Percentiles rank a stretch among this genome's conserved stretches.
Conservation (phyloP, 768 basidiomycete species). For the Mycena capillaripes region DNA sequence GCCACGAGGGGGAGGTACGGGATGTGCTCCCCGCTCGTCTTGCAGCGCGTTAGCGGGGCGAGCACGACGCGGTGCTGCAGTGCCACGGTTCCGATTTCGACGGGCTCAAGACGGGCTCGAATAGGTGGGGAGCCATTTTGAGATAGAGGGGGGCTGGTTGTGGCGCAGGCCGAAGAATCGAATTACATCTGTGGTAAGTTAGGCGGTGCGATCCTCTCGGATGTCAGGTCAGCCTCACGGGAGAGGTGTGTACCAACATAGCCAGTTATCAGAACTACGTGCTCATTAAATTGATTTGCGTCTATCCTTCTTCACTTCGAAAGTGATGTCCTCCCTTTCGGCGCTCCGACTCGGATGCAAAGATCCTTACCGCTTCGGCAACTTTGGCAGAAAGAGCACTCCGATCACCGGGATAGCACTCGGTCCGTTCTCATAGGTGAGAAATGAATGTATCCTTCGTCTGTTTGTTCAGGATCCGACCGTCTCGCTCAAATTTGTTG, state of each 20-base stretch:
- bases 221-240: conserved; percentile 11
- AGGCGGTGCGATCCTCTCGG: conserved; percentile 18
- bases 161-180: conserved; percentile 20
- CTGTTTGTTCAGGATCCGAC: conserved; percentile 12
- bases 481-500: conserved; percentile 26
- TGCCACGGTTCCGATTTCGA: conserved; percentile 19
- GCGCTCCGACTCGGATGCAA: conserved; percentile 11
- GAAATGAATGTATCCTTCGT: background rate
- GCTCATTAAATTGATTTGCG: background rate
- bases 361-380: conserved; percentile 17
- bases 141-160: conserved; percentile 20
- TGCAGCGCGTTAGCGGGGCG: conserved; percentile 51
- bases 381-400: conserved; percentile 14
- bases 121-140: conserved; percentile 15
- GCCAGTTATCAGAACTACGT: background rate
- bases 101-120: conserved; percentile 25
- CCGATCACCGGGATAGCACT: conserved; percentile 13
- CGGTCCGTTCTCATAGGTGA: background rate
- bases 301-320: conserved; percentile 21
- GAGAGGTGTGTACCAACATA: background rate
- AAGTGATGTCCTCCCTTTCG: conserved; percentile 11
- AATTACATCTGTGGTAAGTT: conserved; percentile 12
- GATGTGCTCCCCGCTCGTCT: conserved; percentile 43
- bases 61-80: conserved; percentile 49
- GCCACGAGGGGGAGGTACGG: conserved; percentile 42